A percentile compares a stretch with the other conserved stretches of the same genome.
Conservation (phyloP, 2,329 filamentous ascomycete species). For the Aspergillus bombycis region DNA sequence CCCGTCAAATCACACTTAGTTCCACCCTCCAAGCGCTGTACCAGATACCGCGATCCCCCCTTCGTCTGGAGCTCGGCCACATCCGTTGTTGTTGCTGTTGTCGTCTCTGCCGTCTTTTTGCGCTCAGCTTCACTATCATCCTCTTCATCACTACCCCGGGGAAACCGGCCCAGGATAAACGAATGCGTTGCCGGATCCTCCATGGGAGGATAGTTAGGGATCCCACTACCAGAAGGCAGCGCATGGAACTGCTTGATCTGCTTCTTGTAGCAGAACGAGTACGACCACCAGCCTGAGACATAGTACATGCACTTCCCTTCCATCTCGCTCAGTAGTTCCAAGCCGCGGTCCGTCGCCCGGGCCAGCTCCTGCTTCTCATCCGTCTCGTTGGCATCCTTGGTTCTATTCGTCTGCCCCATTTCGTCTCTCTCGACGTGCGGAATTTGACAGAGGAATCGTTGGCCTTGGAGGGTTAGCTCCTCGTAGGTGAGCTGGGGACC, state of each 20-base stretch:
- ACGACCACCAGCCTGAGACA: slow-evolving; percentile 91
- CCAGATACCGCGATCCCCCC: slow-evolving; percentile 81
- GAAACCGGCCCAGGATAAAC: slow-evolving; percentile 73
- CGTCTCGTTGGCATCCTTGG: slow-evolving; percentile 58
- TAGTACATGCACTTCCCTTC: slow-evolving; percentile 81
- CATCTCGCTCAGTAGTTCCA: slow-evolving; percentile 77
- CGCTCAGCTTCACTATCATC: slow-evolving; percentile 30
- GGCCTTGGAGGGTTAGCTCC: slow-evolving; percentile 69
- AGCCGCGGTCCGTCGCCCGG: slow-evolving; percentile 75
- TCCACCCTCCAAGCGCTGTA: slow-evolving; percentile 77
- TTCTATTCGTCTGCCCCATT: slow-evolving; percentile 68
- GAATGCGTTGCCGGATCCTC: slow-evolving; percentile 76
- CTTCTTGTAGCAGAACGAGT: slow-evolving; percentile 88
- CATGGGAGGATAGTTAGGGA: slow-evolving; percentile 69
- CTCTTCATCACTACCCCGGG: slow-evolving; percentile 38
- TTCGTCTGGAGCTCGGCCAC: slow-evolving; percentile 74
- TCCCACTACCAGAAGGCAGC: slow-evolving; percentile 68
- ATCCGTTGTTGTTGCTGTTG: slow-evolving; percentile 32
- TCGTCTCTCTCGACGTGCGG: slow-evolving; percentile 68
- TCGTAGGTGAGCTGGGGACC: slow-evolving; percentile 60
- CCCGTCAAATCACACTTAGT: slow-evolving; percentile 86
- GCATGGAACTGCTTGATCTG: slow-evolving; percentile 91
- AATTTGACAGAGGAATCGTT: slow-evolving; percentile 81
- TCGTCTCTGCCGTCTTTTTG: slow-evolving; percentile 30
- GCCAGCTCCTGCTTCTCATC: slow-evolving; percentile 80